Conservation (phyloP, 306 rosid genomes). For the Vicia sativa region DNA sequence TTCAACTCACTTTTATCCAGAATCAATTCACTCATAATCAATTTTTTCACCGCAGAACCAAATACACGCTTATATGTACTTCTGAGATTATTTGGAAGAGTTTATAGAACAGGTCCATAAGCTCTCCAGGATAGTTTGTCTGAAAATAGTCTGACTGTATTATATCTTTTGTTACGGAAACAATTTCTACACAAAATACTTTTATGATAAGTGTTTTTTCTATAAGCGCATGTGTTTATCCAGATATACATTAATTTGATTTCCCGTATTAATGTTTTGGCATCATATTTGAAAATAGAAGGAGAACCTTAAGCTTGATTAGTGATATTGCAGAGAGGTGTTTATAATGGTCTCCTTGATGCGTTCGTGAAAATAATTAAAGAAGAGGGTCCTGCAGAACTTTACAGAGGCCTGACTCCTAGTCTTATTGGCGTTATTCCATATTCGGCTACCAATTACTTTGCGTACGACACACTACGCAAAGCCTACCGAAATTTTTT, state of each 20-base stretch:
- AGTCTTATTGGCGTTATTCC: constrained; percentile 95
- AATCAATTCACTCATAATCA: no score
- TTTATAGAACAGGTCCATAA: no score
- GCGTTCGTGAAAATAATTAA: constrained; percentile 78
- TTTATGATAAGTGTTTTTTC: neutral
- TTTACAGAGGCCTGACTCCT: constrained; percentile 89
- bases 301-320: constrained; percentile 19
- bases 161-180: neutral
- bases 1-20: no score
- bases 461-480: constrained; percentile 77
- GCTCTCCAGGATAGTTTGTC: neutral
- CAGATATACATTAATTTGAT: neutral
- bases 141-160: neutral
- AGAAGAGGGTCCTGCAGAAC: constrained; percentile 89
- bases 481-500: constrained; percentile 72
- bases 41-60: no score
- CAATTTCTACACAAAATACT: neutral
- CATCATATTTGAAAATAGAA: constrained; percentile 3
- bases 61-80: no score
- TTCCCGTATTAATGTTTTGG: constrained; percentile 20
- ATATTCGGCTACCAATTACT: constrained; percentile 87
- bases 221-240: neutral
- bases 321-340: constrained; percentile 76
- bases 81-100: no score
- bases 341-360: constrained; percentile 70